A percentile compares a stretch with the other conserved stretches of the same genome.
Conservation (phyloP, 768 basidiomycete genomes). For the Termitomyces sp. region DNA sequence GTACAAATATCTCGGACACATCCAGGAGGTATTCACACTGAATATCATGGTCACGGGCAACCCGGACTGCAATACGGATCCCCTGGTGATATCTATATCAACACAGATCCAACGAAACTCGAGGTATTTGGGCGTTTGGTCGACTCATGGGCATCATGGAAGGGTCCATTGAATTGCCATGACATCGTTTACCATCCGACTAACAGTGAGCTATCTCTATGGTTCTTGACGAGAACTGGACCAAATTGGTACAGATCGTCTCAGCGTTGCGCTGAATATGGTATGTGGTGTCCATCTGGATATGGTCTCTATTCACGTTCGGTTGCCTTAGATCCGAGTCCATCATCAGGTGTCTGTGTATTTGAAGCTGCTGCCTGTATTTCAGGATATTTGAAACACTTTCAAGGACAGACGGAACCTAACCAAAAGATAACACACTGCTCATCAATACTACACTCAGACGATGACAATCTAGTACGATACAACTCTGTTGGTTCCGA, state of each 20-base stretch:
- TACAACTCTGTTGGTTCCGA: background rate
- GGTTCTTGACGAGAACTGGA: background rate
- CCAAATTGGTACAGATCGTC: background rate
- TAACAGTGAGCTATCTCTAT: background rate
- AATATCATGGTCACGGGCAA: slow-evolving; percentile 1
- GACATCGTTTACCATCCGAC: background rate
- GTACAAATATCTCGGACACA: background rate
- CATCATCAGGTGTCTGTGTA: background rate
- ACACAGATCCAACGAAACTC: background rate
- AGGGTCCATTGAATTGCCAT: background rate
- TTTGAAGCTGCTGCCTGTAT: background rate
- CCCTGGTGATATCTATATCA: slow-evolving; percentile 7
- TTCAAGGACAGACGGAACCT: background rate
- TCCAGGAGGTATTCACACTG: background rate
- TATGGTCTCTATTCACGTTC: background rate
- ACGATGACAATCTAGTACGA: background rate
- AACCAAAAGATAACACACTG: no score
- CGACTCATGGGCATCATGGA: background rate
- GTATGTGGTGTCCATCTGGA: background rate
- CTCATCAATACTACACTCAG: no score
- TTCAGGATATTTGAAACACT: background rate
- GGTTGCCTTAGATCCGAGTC: background rate
- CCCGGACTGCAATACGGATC: background rate
- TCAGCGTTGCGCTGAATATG: background rate
- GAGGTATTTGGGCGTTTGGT: background rate